These are phyloP conservation scores for Xylaria polymorpha DNA, from an alignment of 2,329 filamentous ascomycete genomes.

Conservation along the genomic window DNA sequence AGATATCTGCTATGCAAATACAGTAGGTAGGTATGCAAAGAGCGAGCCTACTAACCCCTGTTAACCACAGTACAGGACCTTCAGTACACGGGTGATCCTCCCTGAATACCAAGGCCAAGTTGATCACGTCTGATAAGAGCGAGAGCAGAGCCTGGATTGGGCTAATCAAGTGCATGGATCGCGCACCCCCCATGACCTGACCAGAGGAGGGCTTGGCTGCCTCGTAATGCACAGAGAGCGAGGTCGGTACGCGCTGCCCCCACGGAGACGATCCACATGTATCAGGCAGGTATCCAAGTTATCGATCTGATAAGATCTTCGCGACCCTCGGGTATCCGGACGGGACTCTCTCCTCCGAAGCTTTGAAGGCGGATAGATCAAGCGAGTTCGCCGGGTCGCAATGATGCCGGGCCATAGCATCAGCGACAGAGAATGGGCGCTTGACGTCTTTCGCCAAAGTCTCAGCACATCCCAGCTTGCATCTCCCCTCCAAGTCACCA, in stretches of 20 bases:
- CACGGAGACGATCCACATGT: slow-evolving; percentile 28
- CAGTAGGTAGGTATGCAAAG: not conserved
- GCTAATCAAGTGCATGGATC: not conserved
- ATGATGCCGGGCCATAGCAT: slow-evolving; percentile 31
- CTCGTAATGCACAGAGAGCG: slow-evolving; percentile 1
- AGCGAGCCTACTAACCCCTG: not conserved
- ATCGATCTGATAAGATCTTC: slow-evolving; percentile 50
- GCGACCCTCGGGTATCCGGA: not conserved
- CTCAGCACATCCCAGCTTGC: slow-evolving; percentile 39
- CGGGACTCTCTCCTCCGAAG: slow-evolving; percentile 14
- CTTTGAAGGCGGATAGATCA: not conserved
- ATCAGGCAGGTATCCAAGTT: slow-evolving; percentile 8
- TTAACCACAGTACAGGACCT: not conserved
- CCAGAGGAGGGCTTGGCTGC: not conserved
- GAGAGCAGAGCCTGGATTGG: not conserved
- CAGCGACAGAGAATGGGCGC: slow-evolving; percentile 37
- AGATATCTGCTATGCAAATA: too few relatives aligned
- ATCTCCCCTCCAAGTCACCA: slow-evolving; percentile 22
- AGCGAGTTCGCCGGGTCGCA: slow-evolving; percentile 10
- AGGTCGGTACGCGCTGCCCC: slow-evolving; percentile 15
- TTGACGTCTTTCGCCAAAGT: slow-evolving; percentile 41
- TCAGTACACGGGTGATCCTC: not conserved
- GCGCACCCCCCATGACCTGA: not conserved
- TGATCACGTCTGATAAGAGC: not conserved
- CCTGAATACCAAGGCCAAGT: too few relatives aligned